Evolutionary conservation across 2,329 filamentous ascomycete genomes (phyloP).

Genomic region (Ophiostoma himal-ulmi): DNA sequence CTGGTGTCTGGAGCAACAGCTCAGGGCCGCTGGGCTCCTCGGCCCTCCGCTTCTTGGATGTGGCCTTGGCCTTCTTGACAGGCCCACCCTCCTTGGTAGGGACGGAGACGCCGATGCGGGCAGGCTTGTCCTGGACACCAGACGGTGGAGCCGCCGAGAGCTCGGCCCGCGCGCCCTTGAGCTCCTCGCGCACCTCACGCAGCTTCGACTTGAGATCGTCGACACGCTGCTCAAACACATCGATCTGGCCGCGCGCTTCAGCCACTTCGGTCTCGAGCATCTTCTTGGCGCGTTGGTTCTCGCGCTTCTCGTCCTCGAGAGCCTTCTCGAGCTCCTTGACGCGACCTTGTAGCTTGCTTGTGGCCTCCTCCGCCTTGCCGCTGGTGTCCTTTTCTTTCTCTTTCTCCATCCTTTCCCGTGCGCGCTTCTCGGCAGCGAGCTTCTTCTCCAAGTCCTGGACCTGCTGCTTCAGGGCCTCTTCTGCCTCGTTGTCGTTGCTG

Average conservation of each 20-base stretch:
- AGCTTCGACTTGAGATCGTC: constrained; percentile 65
- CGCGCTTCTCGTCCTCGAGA: constrained; percentile 39
- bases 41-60: constrained; percentile 41
- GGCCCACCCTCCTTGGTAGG: constrained; percentile 17
- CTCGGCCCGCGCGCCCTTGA: constrained; percentile 56
- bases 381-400: constrained; percentile 32
- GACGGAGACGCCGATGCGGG: constrained; percentile 28
- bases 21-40: constrained; percentile 44
- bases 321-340: constrained; percentile 34
- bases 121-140: constrained; percentile 35
- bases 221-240: constrained; percentile 64
- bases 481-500: constrained; percentile 28
- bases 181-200: constrained; percentile 61
- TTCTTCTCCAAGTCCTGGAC: constrained; percentile 39
- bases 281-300: constrained; percentile 42
- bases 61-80: constrained; percentile 27
- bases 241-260: constrained; percentile 57
- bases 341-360: constrained; percentile 29
- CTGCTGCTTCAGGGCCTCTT: constrained; percentile 31
- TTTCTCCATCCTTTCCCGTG: constrained; percentile 34
- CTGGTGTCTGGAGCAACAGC: constrained; percentile 44
- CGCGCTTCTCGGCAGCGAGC: constrained; percentile 38
- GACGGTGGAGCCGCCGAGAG: constrained; percentile 32
- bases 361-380: constrained; percentile 19
- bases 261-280: constrained; percentile 49